A percentile compares a stretch with the other conserved stretches of the same genome.
Conservation (phyloP, 352 stramenopile genomes). For the Globisporangium okanoganense region DNA sequence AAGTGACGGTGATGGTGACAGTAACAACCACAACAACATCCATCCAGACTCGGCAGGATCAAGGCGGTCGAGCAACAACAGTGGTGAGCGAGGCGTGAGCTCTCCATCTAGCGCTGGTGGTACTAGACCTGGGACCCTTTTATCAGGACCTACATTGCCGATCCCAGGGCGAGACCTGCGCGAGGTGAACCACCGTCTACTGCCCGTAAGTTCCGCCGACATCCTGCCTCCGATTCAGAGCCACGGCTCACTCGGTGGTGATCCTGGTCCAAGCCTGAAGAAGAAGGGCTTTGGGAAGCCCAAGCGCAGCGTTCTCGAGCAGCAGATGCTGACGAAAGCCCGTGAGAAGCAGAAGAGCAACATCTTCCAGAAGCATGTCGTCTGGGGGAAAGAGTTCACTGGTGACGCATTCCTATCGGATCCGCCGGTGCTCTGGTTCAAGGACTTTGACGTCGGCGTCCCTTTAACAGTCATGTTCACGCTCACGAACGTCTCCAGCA, state of each 20-base stretch:
- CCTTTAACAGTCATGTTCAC: conserved; percentile 58
- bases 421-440: conserved; percentile 79
- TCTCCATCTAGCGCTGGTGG: not conserved
- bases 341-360: conserved; percentile 49
- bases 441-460: conserved; percentile 85
- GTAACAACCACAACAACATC: conserved; percentile 9
- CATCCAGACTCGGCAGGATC: not conserved
- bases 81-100: conserved; percentile 4
- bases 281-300: conserved; percentile 36
- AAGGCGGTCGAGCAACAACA: conserved; percentile 10
- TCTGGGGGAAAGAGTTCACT: conserved; percentile 79
- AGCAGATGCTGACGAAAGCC: conserved; percentile 43
- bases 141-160: conserved; percentile 14
- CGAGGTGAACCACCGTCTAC: conserved; percentile 28
- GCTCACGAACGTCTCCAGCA: conserved; percentile 90
- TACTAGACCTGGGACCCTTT: not conserved
- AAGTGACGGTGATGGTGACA: not conserved
- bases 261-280: not conserved
- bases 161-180: conserved; percentile 28
- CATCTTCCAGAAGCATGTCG: conserved; percentile 63
- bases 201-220: conserved; percentile 7
- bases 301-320: conserved; percentile 59
- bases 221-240: conserved; percentile 1
- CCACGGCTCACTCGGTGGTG: not conserved
- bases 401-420: conserved; percentile 80